Evolutionary conservation across 176 grass and related monocot genomes (phyloP).

Genomic region (Oryza meridionalis): DNA sequence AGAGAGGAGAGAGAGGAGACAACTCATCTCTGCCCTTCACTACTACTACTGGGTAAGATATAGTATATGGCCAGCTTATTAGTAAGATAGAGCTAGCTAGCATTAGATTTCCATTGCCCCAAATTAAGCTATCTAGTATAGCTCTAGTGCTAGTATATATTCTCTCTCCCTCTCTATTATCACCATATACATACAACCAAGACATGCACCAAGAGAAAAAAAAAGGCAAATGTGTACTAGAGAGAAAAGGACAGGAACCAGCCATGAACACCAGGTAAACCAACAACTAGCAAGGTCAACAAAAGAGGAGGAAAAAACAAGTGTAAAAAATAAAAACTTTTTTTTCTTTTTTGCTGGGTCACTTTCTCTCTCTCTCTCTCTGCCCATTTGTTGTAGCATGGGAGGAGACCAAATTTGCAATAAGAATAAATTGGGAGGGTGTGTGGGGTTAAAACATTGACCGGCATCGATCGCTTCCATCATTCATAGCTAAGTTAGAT

Average conservation of each 20-base stretch:
- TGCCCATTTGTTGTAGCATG: slow-evolving; percentile 1
- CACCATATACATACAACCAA: not conserved
- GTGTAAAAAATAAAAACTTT: slow-evolving; percentile 2
- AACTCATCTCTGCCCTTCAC: slow-evolving; percentile 19
- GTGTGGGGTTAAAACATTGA: slow-evolving; percentile 78
- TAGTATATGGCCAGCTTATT: slow-evolving; percentile 6
- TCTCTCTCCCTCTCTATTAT: not conserved
- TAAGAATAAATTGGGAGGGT: slow-evolving; percentile 71
- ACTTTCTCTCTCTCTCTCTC: not conserved
- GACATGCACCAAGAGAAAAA: slow-evolving; percentile 3
- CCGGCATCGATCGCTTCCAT: slow-evolving; percentile 81
- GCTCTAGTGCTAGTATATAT: not conserved
- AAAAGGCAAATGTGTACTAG: not conserved
- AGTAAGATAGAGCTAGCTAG: not conserved
- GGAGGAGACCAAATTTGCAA: slow-evolving; percentile 47
- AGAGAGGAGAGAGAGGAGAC: slow-evolving; percentile 14
- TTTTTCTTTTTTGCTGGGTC: slow-evolving; percentile 11
- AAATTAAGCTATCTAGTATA: slow-evolving; percentile 9
- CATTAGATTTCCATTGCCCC: not conserved
- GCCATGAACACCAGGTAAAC: slow-evolving; percentile 1
- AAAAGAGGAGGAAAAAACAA: not conserved
- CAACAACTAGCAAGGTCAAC: not conserved
- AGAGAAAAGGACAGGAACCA: slow-evolving; percentile 28
- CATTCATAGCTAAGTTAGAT: slow-evolving; percentile 93
- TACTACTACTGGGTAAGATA: not conserved